Conservation (phyloP, 306 rosid genomes). For the Biancaea sappan region DNA sequence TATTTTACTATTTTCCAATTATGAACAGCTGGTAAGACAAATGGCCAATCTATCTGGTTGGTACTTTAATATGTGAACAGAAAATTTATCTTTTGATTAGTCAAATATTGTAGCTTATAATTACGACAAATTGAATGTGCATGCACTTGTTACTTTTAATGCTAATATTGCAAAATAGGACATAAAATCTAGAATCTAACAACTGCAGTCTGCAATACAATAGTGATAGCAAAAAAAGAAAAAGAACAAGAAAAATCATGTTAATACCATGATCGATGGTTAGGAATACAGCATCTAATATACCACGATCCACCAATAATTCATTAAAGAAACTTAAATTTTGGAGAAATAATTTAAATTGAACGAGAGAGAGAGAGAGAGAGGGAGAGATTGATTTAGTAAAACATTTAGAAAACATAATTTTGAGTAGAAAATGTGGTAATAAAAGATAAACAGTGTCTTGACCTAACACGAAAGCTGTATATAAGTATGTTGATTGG, state of each 20-base stretch:
- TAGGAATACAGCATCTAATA: neutral
- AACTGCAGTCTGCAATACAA: too few relatives aligned
- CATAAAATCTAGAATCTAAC: neutral
- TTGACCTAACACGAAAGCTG: too few relatives aligned
- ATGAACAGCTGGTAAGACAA: conserved; percentile 1
- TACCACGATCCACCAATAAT: neutral
- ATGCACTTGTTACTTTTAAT: conserved; percentile 7
- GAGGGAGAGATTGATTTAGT: too few relatives aligned
- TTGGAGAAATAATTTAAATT: too few relatives aligned
- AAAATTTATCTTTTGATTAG: neutral
- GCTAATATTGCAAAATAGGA: neutral
- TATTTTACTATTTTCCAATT: neutral
- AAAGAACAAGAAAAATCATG: neutral
- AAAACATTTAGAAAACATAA: too few relatives aligned
- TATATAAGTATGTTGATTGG: too few relatives aligned
- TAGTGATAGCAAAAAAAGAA: neutral
- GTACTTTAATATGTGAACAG: neutral
- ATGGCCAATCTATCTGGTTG: neutral
- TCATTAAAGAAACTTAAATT: too few relatives aligned
- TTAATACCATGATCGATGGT: neutral
- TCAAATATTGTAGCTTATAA: neutral
- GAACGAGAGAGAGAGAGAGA: too few relatives aligned
- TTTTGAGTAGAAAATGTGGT: too few relatives aligned
- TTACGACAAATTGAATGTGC: neutral
- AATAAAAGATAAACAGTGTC: too few relatives aligned